Base-by-base conservation (phyloP, 225 moss, liverwort and hornwort genomes). In the Physcomitrellopsis africana region DNA sequence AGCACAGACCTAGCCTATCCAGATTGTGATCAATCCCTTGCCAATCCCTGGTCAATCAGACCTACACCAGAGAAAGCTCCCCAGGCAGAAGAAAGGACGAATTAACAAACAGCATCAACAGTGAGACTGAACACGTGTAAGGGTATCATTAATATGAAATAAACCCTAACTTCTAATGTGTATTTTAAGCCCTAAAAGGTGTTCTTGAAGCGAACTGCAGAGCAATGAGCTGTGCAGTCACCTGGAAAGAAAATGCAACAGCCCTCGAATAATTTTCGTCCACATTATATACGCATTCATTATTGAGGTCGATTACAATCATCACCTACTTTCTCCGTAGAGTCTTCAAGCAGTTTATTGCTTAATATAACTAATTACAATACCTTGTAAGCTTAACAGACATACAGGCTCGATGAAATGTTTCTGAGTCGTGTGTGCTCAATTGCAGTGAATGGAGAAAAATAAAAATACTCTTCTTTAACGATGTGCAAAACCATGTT, bases 1-100 rank as follows among this genome's bases (percentile, higher is more conserved):
- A 54, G 52, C 23, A 66, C 59, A 70, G n/a, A 69, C 58, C 77
- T 58, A 68, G 76, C 68, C 53, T 41, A 55, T 72, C n/a, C 18
- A 60, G 62, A 37, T 15, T 60, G 26, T 14, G 51, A 11, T 48
- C 67, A 17, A 42, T 42, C 32, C 48, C 41, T 69, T 26, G 56
- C 54, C 55, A 55, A 37, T 7, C 32, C 32, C 32, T 37, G 4
- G 32, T 37, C 4, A 4, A 37, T 37, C 32, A 37, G 32, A 37
- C 32, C 32, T 37, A 37, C 32, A 37, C 7, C 32, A 5, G 5
- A 49, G 12, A 49, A 49, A 49, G 48, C 48, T 49, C 48, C 2
- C 12, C 48, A 2, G 12, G 48, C 48, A 11, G 48, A 49, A 49
- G 10, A 11, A 37, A 54, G 18, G 11, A 49, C 13, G 42, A 59